phyloP scores from a whole-genome alignment of 306 rosid species.

The Sindora glabra region DNA sequence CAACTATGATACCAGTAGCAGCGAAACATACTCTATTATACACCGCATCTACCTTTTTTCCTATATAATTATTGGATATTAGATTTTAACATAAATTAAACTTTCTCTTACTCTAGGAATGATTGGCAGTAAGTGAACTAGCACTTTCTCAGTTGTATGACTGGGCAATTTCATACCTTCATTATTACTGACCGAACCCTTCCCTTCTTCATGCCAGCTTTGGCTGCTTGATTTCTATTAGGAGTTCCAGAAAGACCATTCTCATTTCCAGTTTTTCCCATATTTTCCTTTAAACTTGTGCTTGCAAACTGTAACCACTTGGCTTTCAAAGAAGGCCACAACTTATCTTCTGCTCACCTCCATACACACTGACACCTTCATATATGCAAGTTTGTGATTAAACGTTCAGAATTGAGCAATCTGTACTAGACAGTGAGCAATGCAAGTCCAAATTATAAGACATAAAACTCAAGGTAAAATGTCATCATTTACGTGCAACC shows the following conservation, averaged over 20 bases:
- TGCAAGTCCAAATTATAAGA: no score
- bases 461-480: neutral
- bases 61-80: no score
- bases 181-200: constrained; percentile 15
- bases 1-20: no score
- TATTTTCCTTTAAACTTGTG: constrained; percentile 10
- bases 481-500: neutral
- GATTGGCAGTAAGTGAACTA: no score
- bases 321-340: neutral
- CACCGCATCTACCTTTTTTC: no score
- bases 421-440: no score
- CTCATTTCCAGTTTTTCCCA: constrained; percentile 39
- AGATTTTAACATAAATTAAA: neutral
- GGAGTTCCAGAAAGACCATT: constrained; percentile 17
- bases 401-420: no score
- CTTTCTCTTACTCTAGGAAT: neutral
- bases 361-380: neutral
- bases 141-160: no score
- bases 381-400: neutral
- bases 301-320: neutral
- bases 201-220: constrained; percentile 21
- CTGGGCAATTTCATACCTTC: constrained; percentile 24
- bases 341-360: constrained; percentile 1
- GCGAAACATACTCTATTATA: no score
- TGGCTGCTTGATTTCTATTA: neutral